Evolutionary conservation across 2,329 filamentous ascomycete species (phyloP), one percentile per base, ranked within the genome.

Genomic region (Chaetomiaceae sp.): DNA sequence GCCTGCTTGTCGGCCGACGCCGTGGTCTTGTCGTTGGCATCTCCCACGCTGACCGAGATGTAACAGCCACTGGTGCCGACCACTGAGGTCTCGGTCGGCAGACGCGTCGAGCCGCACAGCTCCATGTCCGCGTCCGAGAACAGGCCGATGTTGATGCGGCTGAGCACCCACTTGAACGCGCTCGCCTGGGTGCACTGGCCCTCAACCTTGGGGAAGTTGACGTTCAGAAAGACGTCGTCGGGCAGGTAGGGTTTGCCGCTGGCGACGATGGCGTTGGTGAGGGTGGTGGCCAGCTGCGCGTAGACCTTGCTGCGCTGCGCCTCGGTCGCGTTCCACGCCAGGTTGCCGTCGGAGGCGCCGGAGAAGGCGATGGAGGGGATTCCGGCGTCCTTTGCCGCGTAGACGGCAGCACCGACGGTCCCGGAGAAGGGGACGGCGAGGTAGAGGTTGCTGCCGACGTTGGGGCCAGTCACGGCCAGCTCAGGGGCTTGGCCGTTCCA

Each of bases 361-460:
- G 80, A 83, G 69, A 89, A 88, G 15, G 84, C 85, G 52, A 89
- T 77, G n/a, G 79, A 80, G 0, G 85, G 85, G 53, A 88, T 79
- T 1, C 77, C 75, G 1, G 71, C 71, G 19, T 78, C 71, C 37
- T 71, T 66, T 4, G 74, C 79, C 0, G 85, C 83, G 58, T 82
- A 81, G 31, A 72, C 75, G 7, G 84, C 81, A 0, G 82, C 81
- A 47, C 84, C 84, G n/a, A 85, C 80, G 20, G 85, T 88, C 5
- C 85, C 85, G 1, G 84, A 87, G 65, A 85, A 76, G 20, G 71
- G 77, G 0, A 80, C 76, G 1, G 72, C 65, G 14, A 82, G 61
- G 33, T 75, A 85, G 4, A 86, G 64, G 66, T 87, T 88, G 44
- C 70, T 64, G 58, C 76, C 77, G 34, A 78, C 74, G 59, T 88